Evolutionary conservation across 495 filamentous ascomycete genomes (phyloP), one percentile per base, ranked within the genome.

Genomic region (Neurospora sublineolata): DNA sequence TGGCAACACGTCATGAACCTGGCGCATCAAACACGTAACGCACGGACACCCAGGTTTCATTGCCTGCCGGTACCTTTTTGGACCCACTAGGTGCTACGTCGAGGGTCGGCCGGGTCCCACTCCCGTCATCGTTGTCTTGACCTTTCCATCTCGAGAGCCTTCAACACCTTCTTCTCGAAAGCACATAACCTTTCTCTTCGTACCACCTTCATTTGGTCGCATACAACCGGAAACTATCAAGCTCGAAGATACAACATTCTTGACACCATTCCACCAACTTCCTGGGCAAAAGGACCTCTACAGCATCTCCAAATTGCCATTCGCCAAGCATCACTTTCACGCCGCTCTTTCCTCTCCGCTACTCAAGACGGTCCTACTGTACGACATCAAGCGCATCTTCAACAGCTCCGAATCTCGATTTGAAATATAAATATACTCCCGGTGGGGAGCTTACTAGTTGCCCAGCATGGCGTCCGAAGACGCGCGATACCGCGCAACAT

Each of bases 401-500:
- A 14, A 60, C 52, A 4, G 7, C 23, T 2, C 23, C 68, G n/a
- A 14, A 3, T 36, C 33, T 27, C 14, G 27, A 40, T 9, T 8
- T 16, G 8, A 16, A 30, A 5, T 10, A 37, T 1, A 64, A 30
- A 64, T 4, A 16, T 6, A 30, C 52, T 33, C n/a, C 68, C 37
- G 20, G 16, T 20, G 37, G 27, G 37, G 36, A 67, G 30, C 27
- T 12, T 41, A 30, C 1, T 4, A n/a, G 30, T 16, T 30, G 41
- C 23, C 73, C 71, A 72, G 37, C 44, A 86, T 86, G 83, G 83
- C 84, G 23, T 81, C 83, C 68, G 95, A 99, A 85, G 95, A 99
- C 79, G 91, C 91, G 73, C 85, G 94, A 68, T 99, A 98, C 83
- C 91, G 91, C n/a, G 84, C 90, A 23, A 95, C 94, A 0, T 94